Conservation (phyloP, 2,329 filamentous ascomycete genomes). For the Paecilomyces sp. region DNA sequence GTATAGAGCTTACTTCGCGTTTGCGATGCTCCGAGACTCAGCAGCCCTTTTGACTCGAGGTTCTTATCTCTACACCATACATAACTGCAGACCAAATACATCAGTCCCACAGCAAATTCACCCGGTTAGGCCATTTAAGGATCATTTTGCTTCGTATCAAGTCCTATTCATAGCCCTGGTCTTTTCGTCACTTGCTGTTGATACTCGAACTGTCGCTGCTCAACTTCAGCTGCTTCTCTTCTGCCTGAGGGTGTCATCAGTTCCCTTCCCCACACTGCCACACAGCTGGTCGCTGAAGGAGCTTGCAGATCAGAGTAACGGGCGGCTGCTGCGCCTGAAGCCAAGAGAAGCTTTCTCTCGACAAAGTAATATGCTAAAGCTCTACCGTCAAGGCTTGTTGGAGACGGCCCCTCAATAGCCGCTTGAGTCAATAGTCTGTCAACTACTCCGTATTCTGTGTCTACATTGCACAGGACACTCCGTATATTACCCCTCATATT, state of each 20-base stretch:
- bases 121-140: not conserved
- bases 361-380: not conserved
- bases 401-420: not conserved
- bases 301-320: not conserved
- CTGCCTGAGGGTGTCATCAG: not conserved
- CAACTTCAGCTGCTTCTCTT: not conserved
- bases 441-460: not conserved
- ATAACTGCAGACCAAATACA: not conserved
- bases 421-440: not conserved
- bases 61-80: not conserved
- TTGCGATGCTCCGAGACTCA: not conserved
- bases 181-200: not conserved
- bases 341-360: not conserved
- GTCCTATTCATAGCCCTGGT: not conserved
- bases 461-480: not conserved
- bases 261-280: not conserved
- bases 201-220: not conserved
- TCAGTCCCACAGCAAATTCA: not conserved
- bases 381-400: not conserved
- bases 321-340: not conserved
- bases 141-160: not conserved
- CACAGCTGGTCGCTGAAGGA: not conserved
- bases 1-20: not conserved
- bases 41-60: not conserved
- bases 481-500: not conserved